Evolutionary conservation across 495 filamentous ascomycete species (phyloP).

Genomic region (Amniculicola lignicola): DNA sequence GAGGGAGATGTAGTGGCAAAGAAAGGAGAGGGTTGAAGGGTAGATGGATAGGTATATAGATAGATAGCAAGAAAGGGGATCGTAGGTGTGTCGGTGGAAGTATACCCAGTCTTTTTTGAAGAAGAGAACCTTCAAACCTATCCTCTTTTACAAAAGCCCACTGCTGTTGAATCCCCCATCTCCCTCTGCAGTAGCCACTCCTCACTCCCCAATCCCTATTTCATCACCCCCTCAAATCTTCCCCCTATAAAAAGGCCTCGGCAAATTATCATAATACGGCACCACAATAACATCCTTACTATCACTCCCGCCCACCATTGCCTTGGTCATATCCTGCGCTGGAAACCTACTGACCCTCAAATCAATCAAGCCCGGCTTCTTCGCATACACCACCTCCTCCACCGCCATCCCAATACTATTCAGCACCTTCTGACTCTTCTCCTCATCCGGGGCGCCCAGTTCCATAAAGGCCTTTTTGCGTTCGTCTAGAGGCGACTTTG

Average conservation of each 20-base stretch:
- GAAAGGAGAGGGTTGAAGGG: background rate
- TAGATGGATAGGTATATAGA: no score
- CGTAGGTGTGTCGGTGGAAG: no score
- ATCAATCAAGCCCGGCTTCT: conserved; percentile 26
- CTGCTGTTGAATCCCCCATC: background rate
- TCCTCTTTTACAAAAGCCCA: no score
- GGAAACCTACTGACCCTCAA: conserved; percentile 19
- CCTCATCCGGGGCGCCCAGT: background rate
- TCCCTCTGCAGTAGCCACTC: no score
- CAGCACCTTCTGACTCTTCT: conserved; percentile 4
- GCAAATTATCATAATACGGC: conserved; percentile 38
- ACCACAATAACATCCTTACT: conserved; percentile 37
- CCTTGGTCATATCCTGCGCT: conserved; percentile 22
- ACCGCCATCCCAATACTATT: conserved; percentile 7
- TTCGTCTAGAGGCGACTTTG: conserved; percentile 9
- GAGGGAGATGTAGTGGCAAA: conserved; percentile 8
- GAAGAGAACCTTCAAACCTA: background rate
- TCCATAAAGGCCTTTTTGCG: conserved; percentile 9
- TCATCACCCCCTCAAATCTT: background rate
- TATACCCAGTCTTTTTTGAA: no score
- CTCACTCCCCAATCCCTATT: no score
- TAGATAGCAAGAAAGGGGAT: no score
- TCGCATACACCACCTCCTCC: conserved; percentile 22
- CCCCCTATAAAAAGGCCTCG: conserved; percentile 29
- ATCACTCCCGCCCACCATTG: conserved; percentile 32